Evolutionary conservation across 1,139 yeast species (phyloP), one percentile per base, ranked within the genome.

Genomic region (Candida neerlandica): DNA sequence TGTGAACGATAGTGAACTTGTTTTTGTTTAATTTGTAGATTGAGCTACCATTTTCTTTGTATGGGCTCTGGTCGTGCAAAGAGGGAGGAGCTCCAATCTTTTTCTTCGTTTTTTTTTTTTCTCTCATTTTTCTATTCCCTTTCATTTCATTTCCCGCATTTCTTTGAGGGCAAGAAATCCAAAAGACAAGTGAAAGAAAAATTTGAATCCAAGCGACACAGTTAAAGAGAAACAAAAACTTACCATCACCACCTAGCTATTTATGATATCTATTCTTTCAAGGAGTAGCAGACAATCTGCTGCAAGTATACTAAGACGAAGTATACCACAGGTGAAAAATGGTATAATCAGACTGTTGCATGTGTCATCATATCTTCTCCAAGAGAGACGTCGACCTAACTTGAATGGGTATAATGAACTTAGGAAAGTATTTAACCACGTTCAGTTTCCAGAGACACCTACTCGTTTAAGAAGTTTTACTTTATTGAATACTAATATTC

Each of bases 301-400:
- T 44, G 14, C 15, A 12, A 30, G 18, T 23, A 14, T 30, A 39
- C 47, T 44, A 14, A 44, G 19, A 38, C 26, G 42, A 32, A 38
- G 43, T 10, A 29, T 44, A 29, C 49, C 54, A 35, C 34, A 29
- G 30, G 7, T 39, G 43, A n/a, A 23, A 19, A 26, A 14, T 29
- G 43, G 10, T 34, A 18, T 41, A 44, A 23, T 35, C 40, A n/a
- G 54, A 47, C 19, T 46, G 45, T 21, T 47, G 42, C 45, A 46
- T 39, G 49, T 44, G 5, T 38, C 49, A 7, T 14, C 23, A 14
- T 11, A 7, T 9, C 45, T 46, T 6, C 26, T 35, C 27, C 37
- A 41, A 9, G 26, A 14, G 34, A 41, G 16, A 34, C 33, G 37
- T 16, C 34, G 15, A 7, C 23, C 18, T 30, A 32, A 39, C n/a